Evolutionary conservation across 352 stramenopile genomes (phyloP), one percentile per base, ranked within the genome.

Genomic region (Phytophthora constricta): DNA sequence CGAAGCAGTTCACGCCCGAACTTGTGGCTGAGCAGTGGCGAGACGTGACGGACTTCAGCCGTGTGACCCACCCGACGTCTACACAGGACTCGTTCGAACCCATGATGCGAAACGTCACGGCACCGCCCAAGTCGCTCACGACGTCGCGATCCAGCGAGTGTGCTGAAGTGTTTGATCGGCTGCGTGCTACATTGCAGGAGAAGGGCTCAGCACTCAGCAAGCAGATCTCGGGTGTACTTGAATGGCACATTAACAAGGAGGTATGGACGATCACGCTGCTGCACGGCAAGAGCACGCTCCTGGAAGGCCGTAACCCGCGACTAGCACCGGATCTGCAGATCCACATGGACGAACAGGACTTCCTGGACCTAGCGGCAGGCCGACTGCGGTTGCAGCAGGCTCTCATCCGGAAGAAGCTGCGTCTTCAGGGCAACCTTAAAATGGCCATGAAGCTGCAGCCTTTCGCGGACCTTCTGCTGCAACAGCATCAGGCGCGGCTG

Each of bases 211-310:
- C 68, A n/a, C 68, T 89, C 27, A 76, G 71, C 27, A 87, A 85
- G 58, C 79, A 88, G 61, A 90, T 90, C 48, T 77, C 72, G 37
- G 82, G 82, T 39, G 78, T 89, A 37, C 52, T 87, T 14, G 75
- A 90, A 59, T 92, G 84, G 84, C 78, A 80, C 58, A 88, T 92
- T 53, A 89, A 87, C 74, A 85, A 89, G 58, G 77, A 89, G 25
- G 67, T 79, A 26, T 92, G 79, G 80, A 89, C 81, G 51, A 80
- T 92, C 43, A 77, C 72, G 16, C 62, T 91, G n/a, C 50, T 86
- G 43, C 64, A 85, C 57, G 77, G 78, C 52, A 83, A 87, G 27
- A 79, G 74, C 26, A 63, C 57, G 0, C 65, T 92, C 31, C 43
- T 84, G 16, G 66, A 89, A 64, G 84, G 81, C 25, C 67, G 76